phyloP scores from a whole-genome alignment of 2,329 filamentous ascomycete genomes.

The Aspergillus transmontanensis region DNA sequence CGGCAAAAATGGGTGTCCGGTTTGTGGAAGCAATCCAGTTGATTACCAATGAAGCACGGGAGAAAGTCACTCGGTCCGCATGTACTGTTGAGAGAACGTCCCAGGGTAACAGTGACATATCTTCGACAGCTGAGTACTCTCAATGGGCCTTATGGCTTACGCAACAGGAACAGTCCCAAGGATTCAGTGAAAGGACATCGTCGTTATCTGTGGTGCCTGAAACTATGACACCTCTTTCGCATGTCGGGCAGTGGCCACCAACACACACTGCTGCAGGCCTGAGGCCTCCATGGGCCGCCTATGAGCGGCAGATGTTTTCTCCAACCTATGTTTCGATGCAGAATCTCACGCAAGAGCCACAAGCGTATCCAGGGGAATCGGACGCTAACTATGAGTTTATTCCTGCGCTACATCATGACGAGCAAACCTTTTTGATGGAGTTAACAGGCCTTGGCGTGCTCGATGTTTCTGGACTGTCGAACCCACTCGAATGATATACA shows the following conservation, averaged over 20 bases:
- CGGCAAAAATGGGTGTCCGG: neutral
- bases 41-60: neutral
- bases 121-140: neutral
- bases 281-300: neutral
- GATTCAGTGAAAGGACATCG: neutral
- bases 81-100: neutral
- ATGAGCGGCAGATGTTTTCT: neutral
- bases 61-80: neutral
- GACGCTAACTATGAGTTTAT: neutral
- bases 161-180: neutral
- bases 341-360: neutral
- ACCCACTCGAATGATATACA: neutral
- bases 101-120: neutral
- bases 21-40: neutral
- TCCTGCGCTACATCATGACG: neutral
- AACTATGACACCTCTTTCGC: neutral
- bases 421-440: neutral
- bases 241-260: neutral
- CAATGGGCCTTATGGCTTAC: neutral
- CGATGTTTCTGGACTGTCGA: neutral
- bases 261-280: neutral
- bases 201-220: neutral
- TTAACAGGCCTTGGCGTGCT: neutral
- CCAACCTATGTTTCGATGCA: neutral
- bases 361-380: neutral